Evolutionary conservation across 352 stramenopile species (phyloP), one percentile per base, ranked within the genome.

Genomic region (Phytophthora parvispora): DNA sequence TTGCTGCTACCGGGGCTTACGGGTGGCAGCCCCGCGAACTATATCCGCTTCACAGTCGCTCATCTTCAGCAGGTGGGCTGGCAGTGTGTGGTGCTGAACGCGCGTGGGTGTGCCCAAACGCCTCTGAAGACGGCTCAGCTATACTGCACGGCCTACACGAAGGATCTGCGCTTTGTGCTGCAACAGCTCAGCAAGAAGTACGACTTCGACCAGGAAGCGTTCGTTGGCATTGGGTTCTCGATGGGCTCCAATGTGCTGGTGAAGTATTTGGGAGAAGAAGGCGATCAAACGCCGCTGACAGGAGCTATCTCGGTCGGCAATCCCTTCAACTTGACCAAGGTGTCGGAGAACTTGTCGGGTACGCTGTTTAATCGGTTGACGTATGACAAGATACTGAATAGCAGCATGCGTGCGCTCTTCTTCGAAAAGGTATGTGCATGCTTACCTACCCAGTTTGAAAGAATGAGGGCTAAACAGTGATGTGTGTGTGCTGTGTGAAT

Each of bases 181-280:
- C 51, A 77, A 27, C 45, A 72, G 22, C 55, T 94, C 12, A 25
- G 22, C 10, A 51, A 54, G 13, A 72, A 57, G 31, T 88, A 90
- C 62, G 64, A 69, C 22, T 91, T 91, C 34, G 7, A 3, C 24
- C 12, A 45, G 6, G 65, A 86, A 64, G 62, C 77, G 4, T 81
- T 90, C 59, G 59, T 94, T 20, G 82, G 55, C 22, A 72, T 90
- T 6, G 86, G 86, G 3, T 94, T 90, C 54, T 94, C 81, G 12
- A 86, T 92, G 72, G 86, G 86, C 10, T 86, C 83, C 7, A 94
- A 94, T 55, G 78, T 92, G 40, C 70, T 94, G 58, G 80, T 90
- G 34, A 94, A 94, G 65, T 94, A 90, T 68, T 49, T 94, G 4
- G 84, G 86, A 2, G 86, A 94, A 64, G 73, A 91, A 54, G 45